A percentile compares a stretch with the other conserved stretches of the same genome.
Evolutionary conservation across 2,329 filamentous ascomycete species (phyloP).

Genomic region (Alternaria sp.): DNA sequence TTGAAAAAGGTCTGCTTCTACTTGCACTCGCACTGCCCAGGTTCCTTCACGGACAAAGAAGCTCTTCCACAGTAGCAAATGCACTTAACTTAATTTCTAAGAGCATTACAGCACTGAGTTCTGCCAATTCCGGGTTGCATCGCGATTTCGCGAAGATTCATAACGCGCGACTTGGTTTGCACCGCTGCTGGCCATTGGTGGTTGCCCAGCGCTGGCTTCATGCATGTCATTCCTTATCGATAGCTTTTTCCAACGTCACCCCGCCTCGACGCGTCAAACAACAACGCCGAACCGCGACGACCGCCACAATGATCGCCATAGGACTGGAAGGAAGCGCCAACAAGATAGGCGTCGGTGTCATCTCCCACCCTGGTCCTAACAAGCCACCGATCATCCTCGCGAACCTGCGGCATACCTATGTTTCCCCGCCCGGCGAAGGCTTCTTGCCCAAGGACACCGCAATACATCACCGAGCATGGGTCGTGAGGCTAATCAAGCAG

Average conservation of each 20-base stretch:
- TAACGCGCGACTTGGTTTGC: not conserved
- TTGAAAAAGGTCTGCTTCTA: not conserved
- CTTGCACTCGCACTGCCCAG: not conserved
- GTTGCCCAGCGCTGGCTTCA: conserved; percentile 3
- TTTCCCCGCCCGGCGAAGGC: conserved; percentile 87
- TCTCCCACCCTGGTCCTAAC: conserved; percentile 70
- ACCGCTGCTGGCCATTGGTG: not conserved
- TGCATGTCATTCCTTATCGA: conserved; percentile 24
- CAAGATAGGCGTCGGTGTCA: conserved; percentile 93
- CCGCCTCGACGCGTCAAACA: conserved; percentile 24
- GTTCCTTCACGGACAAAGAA: not conserved
- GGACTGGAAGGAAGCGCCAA: conserved; percentile 94
- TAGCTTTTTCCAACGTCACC: conserved; percentile 26
- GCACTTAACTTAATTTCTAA: not conserved
- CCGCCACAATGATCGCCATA: conserved; percentile 66
- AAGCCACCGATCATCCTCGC: conserved; percentile 70
- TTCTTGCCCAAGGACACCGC: conserved; percentile 98
- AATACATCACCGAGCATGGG: conserved; percentile 85
- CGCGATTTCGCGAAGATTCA: not conserved
- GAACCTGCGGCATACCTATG: conserved; percentile 93
- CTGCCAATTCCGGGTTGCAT: not conserved
- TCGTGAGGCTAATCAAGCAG: conserved; percentile 79
- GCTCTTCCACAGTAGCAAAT: not conserved
- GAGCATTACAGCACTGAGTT: not conserved
- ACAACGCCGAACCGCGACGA: conserved; percentile 4